These are phyloP conservation scores for Crotalaria pallida DNA, from an alignment of 306 rosid species.

Conservation along the genomic window DNA sequence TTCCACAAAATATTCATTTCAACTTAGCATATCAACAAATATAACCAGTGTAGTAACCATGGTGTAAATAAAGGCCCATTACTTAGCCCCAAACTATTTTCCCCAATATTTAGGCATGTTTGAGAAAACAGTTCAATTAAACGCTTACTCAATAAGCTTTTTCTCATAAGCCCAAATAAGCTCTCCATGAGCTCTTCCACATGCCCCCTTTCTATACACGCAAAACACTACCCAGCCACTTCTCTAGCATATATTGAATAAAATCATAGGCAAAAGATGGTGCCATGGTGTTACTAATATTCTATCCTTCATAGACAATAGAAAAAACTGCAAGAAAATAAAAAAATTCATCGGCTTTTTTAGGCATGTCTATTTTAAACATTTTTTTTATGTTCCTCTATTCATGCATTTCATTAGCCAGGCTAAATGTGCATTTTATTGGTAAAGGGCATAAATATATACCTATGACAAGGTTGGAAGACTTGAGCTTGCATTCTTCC, in stretches of 20 bases:
- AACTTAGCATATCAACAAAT: constrained; percentile 25
- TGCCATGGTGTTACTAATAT: background rate
- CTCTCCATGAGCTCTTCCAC: too few relatives aligned
- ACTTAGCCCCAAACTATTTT: background rate
- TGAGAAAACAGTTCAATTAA: too few relatives aligned
- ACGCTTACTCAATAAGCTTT: too few relatives aligned
- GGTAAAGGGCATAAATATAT: background rate
- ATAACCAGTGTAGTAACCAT: background rate
- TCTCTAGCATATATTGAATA: background rate
- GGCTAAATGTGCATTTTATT: constrained; percentile 1
- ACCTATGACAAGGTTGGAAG: constrained; percentile 80
- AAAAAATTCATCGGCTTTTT: constrained; percentile 4
- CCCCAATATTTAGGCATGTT: background rate
- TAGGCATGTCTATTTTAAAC: background rate
- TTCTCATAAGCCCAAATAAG: too few relatives aligned
- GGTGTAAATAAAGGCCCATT: background rate
- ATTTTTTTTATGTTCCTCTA: background rate
- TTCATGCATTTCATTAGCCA: background rate
- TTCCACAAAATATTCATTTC: constrained; percentile 28
- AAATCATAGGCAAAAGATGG: background rate
- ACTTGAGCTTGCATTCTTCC: constrained; percentile 88
- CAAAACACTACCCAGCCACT: background rate
- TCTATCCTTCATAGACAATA: background rate
- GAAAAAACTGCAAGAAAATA: background rate
- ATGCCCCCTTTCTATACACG: background rate